Conservation (phyloP, 805 yeast genomes). For the Kluyveromyces lactis region DNA sequence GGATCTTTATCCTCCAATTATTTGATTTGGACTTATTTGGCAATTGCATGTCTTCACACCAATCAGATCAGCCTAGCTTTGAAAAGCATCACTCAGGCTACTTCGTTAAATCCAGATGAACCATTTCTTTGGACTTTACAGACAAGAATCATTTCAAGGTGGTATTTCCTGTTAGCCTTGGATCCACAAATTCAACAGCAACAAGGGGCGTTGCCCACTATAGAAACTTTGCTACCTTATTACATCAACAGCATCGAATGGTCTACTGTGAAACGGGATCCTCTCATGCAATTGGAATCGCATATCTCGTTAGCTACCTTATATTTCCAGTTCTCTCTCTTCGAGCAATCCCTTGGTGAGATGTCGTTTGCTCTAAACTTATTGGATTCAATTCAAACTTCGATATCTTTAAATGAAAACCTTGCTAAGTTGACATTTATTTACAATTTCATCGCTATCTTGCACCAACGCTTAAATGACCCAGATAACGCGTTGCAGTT, state of each 20-base stretch:
- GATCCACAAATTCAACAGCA: constrained; percentile 6
- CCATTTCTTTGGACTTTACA: constrained; percentile 8
- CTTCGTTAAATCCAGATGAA: constrained; percentile 3
- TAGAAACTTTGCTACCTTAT: constrained; percentile 8
- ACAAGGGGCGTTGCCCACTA: constrained; percentile 2
- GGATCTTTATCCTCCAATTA: constrained; percentile 3
- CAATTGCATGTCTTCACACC: constrained; percentile 3
- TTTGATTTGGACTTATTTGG: constrained; percentile 3
- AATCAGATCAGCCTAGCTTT: constrained; percentile 4
- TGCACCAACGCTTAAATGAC: constrained; percentile 5
- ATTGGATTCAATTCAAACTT: constrained; percentile 1
- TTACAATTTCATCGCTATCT: constrained; percentile 7
- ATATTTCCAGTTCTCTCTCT: constrained; percentile 8
- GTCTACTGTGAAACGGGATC: constrained; percentile 4
- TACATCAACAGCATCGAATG: constrained; percentile 7
- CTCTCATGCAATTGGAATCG: constrained; percentile 5
- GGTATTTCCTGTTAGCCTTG: constrained; percentile 7
- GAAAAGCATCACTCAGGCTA: constrained; percentile 3
- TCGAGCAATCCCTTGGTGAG: constrained; percentile 7
- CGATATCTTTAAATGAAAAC: not conserved
- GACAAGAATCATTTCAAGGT: constrained; percentile 5
- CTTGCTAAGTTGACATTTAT: constrained; percentile 6
- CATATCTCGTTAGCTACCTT: constrained; percentile 8
- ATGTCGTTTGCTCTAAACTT: constrained; percentile 4
- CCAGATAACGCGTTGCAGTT: constrained; percentile 2